Evolutionary conservation across 2,329 filamentous ascomycete genomes (phyloP), one percentile per base, ranked within the genome.

Genomic region (Penicillium capsulatum): DNA sequence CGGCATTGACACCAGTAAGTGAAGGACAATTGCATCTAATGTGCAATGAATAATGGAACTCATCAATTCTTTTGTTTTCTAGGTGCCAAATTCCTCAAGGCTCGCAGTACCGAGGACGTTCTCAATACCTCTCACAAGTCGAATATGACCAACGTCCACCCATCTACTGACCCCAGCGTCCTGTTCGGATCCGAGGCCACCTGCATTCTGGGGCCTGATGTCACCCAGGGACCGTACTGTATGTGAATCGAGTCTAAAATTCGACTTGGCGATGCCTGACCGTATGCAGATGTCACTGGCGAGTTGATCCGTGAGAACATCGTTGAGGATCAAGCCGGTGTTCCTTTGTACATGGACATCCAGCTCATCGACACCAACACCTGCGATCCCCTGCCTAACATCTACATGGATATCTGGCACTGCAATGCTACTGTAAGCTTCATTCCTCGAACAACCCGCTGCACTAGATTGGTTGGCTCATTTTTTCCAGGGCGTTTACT

Each of bases 181-280:
- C 45, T 65, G 17, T 65, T 65, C 27, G 45, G 50, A 9, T 60
- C 58, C 6, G 55, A 59, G 53, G 29, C 63, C 47, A 43, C 69
- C 13, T 77, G 74, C 45, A 60, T 76, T 17, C 61, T 78, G 17
- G 71, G 65, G n/a, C 73, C 74, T 0, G 74, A 77, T 53, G 69
- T 71, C 14, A 76, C 69, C 3, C 65, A 76, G 53, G 75, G 75
- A 0, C 75, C 75, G 14, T 79, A 77, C 62, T 79, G 58, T 62
- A 17, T 16, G 57, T 34, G 1, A 26, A 15, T 22, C 7, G 17
- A 1, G 13, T 9, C 2, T 2, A 3, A 7, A 24, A 11, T 20
- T 8, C 2, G 4, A 22, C 9, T 9, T 17, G 5, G 4, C 2
- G 14, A 28, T 44, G 24, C 42, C 17, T 22, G 19, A 9, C 19